A percentile compares a stretch with the other conserved stretches of the same genome.
Conservation (phyloP, 192 early-diverging fungal species). For the Funneliformis mosseae region DNA sequence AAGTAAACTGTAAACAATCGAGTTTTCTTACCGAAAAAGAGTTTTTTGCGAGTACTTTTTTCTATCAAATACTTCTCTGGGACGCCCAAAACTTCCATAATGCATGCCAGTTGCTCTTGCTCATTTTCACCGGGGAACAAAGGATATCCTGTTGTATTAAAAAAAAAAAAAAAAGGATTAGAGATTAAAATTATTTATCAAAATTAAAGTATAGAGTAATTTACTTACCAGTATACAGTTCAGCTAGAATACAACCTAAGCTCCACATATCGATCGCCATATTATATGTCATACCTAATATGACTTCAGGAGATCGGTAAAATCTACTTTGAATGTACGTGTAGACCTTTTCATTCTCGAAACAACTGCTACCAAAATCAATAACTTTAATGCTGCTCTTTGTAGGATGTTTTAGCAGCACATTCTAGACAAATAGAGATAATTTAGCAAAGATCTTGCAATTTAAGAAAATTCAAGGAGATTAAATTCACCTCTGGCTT, state of each 20-base stretch:
- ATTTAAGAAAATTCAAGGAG: neutral
- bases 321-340: slow-evolving; percentile 98
- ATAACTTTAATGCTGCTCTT: slow-evolving; percentile 92
- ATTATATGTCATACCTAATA: slow-evolving; percentile 85
- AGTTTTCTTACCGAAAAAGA: slow-evolving; percentile 82
- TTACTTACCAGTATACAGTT: slow-evolving; percentile 70
- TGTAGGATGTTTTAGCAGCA: slow-evolving; percentile 75
- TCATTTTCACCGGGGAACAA: slow-evolving; percentile 98
- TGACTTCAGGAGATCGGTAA: slow-evolving; percentile 97
- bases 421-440: slow-evolving; percentile 58
- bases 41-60: slow-evolving; percentile 73
- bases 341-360: slow-evolving; percentile 91
- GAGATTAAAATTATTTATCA: neutral
- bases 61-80: slow-evolving; percentile 77
- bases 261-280: slow-evolving; percentile 98
- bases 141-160: slow-evolving; percentile 65
- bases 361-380: slow-evolving; percentile 96
- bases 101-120: slow-evolving; percentile 91
- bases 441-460: neutral
- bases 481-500: slow-evolving; percentile 80
- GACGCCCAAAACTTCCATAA: slow-evolving; percentile 90
- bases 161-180: slow-evolving; percentile 3
- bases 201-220: neutral
- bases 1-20: slow-evolving; percentile 31
- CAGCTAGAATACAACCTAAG: slow-evolving; percentile 93